Base-by-base conservation (phyloP, 2,329 filamentous ascomycete species). In the Aspergillus pseudoviridinutans region DNA sequence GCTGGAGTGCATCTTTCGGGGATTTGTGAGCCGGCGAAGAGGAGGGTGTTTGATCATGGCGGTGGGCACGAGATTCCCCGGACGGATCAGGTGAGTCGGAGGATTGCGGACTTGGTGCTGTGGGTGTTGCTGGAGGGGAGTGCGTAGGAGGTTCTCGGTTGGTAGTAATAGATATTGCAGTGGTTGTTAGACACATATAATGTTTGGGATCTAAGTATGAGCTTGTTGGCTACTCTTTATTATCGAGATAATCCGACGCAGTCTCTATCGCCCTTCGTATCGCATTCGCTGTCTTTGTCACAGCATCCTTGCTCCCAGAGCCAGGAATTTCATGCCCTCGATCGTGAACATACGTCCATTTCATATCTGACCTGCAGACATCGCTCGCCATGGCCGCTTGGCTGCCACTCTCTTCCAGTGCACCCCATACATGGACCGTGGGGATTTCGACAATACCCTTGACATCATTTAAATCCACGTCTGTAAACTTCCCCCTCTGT, bases 41-140 rank as follows among this genome's bases (percentile, higher is more conserved):
- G 70, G 25, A 69, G 62, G 28, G 61, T 62, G 3, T 78, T 69
- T 62, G 66, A 78, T 57, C 76, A 78, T 65, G 67, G 66, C 0
- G 76, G 76, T 6, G 76, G 76, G 0, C 76, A 79, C 71, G 76
- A 78, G 58, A 76, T 79, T 58, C 76, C 76, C 8, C 64, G 76
- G 32, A 68, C 51, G 5, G 59, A 58, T 9, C 56, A 14, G 17
- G 74, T 77, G 20, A 73, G 65, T 41, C 57, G 62, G 20, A 57
- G 60, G 7, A 69, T 78, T 53, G 71, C 70, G 8, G 64, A 66
- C 46, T 55, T 73, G 53, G 62, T 74, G 17, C 52, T 66, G 35
- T 73, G 71, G 72, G 70, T 57, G n/a, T 50, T 67, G 54, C 44
- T 42, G 28, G 61, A 58, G 50, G 62, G 52, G n/a, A 35, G 41